Evolutionary conservation across 1,284 basidiomycete species (phyloP), one percentile per base, ranked within the genome.

Genomic region (Austroboletus novae-zelandiae): DNA sequence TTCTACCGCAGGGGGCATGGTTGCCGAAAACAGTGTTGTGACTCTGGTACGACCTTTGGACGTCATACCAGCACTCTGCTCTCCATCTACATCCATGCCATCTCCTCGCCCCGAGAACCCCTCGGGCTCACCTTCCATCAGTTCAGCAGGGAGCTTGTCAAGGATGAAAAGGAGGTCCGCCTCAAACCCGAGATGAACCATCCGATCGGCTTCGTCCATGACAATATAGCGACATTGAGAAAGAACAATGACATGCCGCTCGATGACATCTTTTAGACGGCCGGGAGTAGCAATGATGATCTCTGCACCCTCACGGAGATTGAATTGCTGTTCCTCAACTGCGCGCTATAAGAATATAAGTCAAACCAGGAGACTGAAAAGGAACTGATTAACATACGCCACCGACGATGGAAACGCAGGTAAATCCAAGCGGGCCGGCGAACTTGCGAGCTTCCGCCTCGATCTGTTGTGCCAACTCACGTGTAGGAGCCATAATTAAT

Each of bases 131-230:
- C 92, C 93, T 58, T 89, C 86, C 77, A 95, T 84, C 47, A 89
- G 84, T 48, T 90, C 89, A 3, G 81, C 78, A 4, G 97, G 96
- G 56, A 99, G 78, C 52, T 91, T 84, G 70, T 98, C 96, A 46
- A 99, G 76, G 60, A 99, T 99, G 68, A 93, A 98, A 36, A 91
- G 94, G 45, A 99, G 75, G 66, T 96, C 94, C 14, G 81, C 83
- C 69, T 99, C 97, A 70, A 98, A 99, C 10, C 97, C 97, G 30
- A 99, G 84, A 65, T 97, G 88, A 51, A 99, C 94, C 96, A 99
- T 98, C 49, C 95, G 84, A 70, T 99, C 96, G 17, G 97, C 97
- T 75, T 99, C 96, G 70, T 99, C 97, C 94, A 99, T 96, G 56
- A 99, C 95, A 47, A 99, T 86, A 66, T 98, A 99, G 1, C 91